Conservation (phyloP, 2,329 filamentous ascomycete genomes). For the Cadophora malorum region DNA sequence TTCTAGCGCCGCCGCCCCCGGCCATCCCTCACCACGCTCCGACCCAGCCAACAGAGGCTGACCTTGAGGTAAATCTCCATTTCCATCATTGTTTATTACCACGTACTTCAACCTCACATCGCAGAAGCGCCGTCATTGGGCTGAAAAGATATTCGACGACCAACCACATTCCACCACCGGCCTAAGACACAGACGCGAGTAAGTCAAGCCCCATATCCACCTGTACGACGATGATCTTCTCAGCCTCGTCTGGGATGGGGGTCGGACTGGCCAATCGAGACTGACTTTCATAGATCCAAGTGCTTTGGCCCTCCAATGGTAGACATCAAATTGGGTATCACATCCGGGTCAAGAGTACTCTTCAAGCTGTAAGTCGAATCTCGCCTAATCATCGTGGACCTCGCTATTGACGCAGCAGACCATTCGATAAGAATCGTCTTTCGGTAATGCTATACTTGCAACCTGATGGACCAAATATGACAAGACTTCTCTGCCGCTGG, state of each 20-base stretch:
- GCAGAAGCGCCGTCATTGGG: slow-evolving; percentile 62
- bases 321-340: slow-evolving; percentile 53
- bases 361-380: slow-evolving; percentile 57
- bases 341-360: slow-evolving; percentile 56
- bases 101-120: slow-evolving; percentile 30
- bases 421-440: slow-evolving; percentile 61
- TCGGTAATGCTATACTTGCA: slow-evolving; percentile 60
- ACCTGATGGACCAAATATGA: slow-evolving; percentile 45
- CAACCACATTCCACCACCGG: slow-evolving; percentile 57
- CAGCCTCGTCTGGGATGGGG: slow-evolving; percentile 25
- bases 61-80: slow-evolving; percentile 39
- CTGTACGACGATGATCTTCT: slow-evolving; percentile 22
- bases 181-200: slow-evolving; percentile 52
- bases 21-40: slow-evolving; percentile 34
- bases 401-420: slow-evolving; percentile 45
- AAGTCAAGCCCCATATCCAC: slow-evolving; percentile 34
- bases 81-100: slow-evolving; percentile 6
- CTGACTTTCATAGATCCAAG: slow-evolving; percentile 49
- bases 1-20: slow-evolving; percentile 36
- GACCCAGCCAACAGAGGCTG: slow-evolving; percentile 30
- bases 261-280: slow-evolving; percentile 26
- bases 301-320: slow-evolving; percentile 55
- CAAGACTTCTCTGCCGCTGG: slow-evolving; percentile 44
- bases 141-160: slow-evolving; percentile 64
- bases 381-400: neutral